These are phyloP conservation scores for Lepidium campestre DNA, from an alignment of 441 rosid species.

Conservation along the genomic window DNA sequence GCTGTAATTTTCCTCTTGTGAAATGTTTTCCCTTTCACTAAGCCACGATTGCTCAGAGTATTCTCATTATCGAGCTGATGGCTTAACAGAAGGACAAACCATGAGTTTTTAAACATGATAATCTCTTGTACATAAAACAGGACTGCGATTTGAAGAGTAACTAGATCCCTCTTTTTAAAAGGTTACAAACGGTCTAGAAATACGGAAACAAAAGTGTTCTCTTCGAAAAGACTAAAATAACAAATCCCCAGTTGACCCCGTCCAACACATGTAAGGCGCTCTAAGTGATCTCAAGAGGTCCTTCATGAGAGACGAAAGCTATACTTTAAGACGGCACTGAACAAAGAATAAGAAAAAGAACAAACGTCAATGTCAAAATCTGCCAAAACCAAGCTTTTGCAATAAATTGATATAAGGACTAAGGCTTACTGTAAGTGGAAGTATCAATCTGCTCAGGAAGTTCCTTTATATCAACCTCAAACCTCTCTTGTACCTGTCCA, in stretches of 20 bases:
- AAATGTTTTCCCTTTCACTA: too few relatives aligned
- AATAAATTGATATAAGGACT: not conserved
- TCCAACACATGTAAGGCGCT: too few relatives aligned
- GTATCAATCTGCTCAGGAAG: slow-evolving; percentile 99
- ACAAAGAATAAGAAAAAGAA: not conserved
- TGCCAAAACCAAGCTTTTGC: not conserved
- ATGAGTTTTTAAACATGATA: not conserved
- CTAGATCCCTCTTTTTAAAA: not conserved
- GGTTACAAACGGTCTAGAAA: slow-evolving; percentile 5
- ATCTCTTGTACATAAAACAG: not conserved
- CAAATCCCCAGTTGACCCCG: not conserved
- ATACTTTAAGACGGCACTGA: slow-evolving; percentile 18
- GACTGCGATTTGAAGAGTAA: not conserved
- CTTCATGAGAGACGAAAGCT: not conserved
- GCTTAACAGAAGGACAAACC: too few relatives aligned
- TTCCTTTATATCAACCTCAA: slow-evolving; percentile 95
- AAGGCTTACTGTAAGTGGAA: slow-evolving; percentile 82
- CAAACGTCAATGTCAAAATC: not conserved
- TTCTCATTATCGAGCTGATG: too few relatives aligned
- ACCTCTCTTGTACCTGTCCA: slow-evolving; percentile 85
- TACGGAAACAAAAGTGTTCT: not conserved
- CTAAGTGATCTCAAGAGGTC: too few relatives aligned
- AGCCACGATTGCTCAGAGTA: too few relatives aligned
- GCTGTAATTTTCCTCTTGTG: too few relatives aligned
- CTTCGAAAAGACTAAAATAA: not conserved